Base-by-base conservation (phyloP, 1,284 basidiomycete genomes). In the Tilletia walkeri region DNA sequence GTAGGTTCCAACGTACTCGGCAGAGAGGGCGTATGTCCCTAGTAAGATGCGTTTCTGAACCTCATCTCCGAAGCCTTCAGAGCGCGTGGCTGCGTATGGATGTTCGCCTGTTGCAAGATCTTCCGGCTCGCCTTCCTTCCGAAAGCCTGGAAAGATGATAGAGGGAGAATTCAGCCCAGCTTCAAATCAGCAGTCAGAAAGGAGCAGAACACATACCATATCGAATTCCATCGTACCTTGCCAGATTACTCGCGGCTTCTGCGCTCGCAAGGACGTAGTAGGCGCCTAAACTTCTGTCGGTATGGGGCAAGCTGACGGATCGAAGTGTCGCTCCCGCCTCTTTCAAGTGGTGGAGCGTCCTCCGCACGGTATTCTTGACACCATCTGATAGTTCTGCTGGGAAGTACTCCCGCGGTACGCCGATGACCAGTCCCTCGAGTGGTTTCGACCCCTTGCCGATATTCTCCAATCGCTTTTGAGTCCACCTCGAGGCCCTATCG, bases 201-300 rank as follows among this genome's bases (percentile, higher is more conserved):
- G 34, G n/a, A 30, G 45, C 6, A 18, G 4, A 30, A 63, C 10
- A 74, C 89, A 86, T 12, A 75, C 88, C 88, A 73, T 84, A 88
- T 74, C 86, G 85, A 0, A 95, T 88, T 0, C 95, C 95, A 67
- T 95, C 93, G 83, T 91, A 99, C 47, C 94, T 87, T 0, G 92
- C 93, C 50, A 99, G 86, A 80, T 96, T 97, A 75, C 92, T 95
- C 75, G 92, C 92, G 0, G 95, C 95, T 82, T 99, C 96, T 0
- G 96, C 94, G 72, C 90, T 92, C 0, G 95, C 92, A 24, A 98
- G 87, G 12, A 97, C 92, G 80, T 99, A 99, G 86, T 99, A 99
- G 4, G 94, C 92, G 67, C 93, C 92, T 1, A 98, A 86, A 0
- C 93, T 92, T 76, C 91, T 91, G 0, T 85, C 86, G 0, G 92